Evolutionary conservation across 345 rosid genomes (phyloP).

Genomic region (Punica granatum): DNA sequence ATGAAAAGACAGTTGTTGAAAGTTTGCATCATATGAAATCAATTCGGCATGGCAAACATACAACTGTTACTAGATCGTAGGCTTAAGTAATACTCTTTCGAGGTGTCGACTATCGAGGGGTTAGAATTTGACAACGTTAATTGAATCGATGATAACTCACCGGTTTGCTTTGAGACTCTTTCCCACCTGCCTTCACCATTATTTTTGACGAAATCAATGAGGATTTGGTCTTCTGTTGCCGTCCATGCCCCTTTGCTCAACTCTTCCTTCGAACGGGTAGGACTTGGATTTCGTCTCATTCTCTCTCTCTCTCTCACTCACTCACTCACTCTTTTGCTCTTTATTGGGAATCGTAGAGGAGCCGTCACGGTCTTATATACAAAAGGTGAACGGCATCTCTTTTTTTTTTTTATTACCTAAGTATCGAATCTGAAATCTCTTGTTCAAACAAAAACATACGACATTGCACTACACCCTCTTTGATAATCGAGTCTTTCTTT

Average conservation of each 20-base stretch:
- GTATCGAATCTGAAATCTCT: too few species aligned
- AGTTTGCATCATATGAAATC: background rate
- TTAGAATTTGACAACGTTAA: background rate
- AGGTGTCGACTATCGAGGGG: background rate
- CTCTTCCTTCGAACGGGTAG: background rate
- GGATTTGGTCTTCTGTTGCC: conserved; percentile 8
- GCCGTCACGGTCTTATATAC: too few species aligned
- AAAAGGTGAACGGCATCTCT: too few species aligned
- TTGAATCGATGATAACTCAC: background rate
- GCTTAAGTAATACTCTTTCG: too few species aligned
- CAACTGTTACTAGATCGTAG: too few species aligned
- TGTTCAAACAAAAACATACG: too few species aligned
- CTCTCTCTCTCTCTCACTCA: background rate
- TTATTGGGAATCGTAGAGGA: too few species aligned
- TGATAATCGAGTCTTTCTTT: too few species aligned
- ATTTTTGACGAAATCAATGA: conserved; percentile 8
- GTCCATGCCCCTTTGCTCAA: conserved; percentile 14
- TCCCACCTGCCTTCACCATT: conserved; percentile 13
- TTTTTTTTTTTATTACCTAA: too few species aligned
- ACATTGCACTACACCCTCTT: too few species aligned
- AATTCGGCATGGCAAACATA: background rate
- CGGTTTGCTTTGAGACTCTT: conserved; percentile 5
- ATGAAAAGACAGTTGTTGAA: background rate
- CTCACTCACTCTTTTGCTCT: too few species aligned
- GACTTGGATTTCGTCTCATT: conserved; percentile 3